A percentile compares a stretch with the other conserved stretches of the same genome.
Conservation (phyloP, 2,329 filamentous ascomycete genomes). For the Coniosporium tulheliwenetii region DNA sequence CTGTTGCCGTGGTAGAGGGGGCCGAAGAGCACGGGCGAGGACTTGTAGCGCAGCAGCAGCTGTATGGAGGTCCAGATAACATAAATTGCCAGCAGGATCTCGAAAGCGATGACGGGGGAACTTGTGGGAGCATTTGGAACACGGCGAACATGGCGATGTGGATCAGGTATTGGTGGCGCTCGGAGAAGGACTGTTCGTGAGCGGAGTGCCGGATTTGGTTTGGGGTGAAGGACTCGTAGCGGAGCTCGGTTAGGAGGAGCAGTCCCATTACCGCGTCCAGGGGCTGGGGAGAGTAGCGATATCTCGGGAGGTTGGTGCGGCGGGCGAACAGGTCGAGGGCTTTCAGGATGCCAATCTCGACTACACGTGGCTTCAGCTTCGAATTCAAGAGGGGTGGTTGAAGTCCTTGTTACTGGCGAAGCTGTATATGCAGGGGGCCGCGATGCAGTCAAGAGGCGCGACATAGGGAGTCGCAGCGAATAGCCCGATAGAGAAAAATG, state of each 20-base stretch:
- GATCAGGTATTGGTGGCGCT: constrained; percentile 18
- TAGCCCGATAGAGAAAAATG: neutral
- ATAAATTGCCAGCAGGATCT: constrained; percentile 23
- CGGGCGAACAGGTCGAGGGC: constrained; percentile 23
- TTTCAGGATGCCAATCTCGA: constrained; percentile 24
- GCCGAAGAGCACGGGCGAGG: constrained; percentile 20
- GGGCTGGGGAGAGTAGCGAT: no score
- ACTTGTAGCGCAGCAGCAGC: constrained; percentile 20
- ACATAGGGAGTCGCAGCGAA: neutral
- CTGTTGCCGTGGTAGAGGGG: constrained; percentile 22
- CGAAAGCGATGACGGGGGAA: constrained; percentile 19
- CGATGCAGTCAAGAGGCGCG: neutral
- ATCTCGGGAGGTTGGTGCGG: constrained; percentile 16
- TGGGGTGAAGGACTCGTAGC: constrained; percentile 27
- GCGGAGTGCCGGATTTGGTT: constrained; percentile 16
- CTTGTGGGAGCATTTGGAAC: constrained; percentile 21
- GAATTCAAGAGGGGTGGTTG: no score
- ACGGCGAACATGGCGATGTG: constrained; percentile 17
- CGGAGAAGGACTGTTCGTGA: constrained; percentile 14
- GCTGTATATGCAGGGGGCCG: neutral
- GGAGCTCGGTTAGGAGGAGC: constrained; percentile 22
- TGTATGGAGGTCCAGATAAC: constrained; percentile 24
- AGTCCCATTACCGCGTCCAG: constrained; percentile 9
- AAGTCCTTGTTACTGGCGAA: neutral
- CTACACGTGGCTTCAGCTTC: constrained; percentile 5